These are phyloP conservation scores for Candida sanyaensis DNA, from an alignment of 1,139 yeast genomes.

Conservation along the genomic window DNA sequence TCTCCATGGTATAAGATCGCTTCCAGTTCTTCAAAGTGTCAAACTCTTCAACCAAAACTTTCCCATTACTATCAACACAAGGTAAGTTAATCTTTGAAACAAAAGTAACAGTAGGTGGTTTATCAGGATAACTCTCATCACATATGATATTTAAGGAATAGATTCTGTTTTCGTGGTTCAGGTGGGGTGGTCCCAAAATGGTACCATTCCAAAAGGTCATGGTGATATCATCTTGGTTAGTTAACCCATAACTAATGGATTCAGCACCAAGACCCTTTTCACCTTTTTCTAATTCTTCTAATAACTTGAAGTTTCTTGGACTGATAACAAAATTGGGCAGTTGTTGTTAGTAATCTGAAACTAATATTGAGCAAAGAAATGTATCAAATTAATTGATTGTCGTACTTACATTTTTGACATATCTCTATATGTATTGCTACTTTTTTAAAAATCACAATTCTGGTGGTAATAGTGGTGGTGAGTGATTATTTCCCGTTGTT, in stretches of 20 bases:
- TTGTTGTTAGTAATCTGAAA: background rate
- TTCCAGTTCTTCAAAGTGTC: conserved; percentile 84
- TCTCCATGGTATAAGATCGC: conserved; percentile 87
- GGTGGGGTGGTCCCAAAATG: conserved; percentile 95
- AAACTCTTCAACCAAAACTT: conserved; percentile 61
- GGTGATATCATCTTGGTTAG: conserved; percentile 84
- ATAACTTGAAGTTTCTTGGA: conserved; percentile 89
- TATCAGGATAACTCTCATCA: conserved; percentile 83
- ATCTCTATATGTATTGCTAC: background rate
- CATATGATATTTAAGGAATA: conserved; percentile 82
- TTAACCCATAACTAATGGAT: conserved; percentile 90
- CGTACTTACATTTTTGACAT: conserved; percentile 48
- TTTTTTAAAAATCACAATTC: background rate
- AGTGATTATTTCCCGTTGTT: no score
- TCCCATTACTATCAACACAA: conserved; percentile 76
- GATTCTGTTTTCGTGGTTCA: conserved; percentile 90
- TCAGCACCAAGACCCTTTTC: conserved; percentile 98
- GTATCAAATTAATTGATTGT: background rate
- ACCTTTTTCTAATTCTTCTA: conserved; percentile 96
- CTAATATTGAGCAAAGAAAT: background rate
- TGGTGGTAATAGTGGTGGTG: background rate
- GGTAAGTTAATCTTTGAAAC: conserved; percentile 86
- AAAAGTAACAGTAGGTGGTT: conserved; percentile 82
- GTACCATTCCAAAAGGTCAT: conserved; percentile 98
- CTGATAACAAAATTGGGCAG: conserved; percentile 30